These are phyloP conservation scores for Arabidopsis thaliana DNA, from an alignment of 345 rosid species.

Conservation along the genomic window DNA sequence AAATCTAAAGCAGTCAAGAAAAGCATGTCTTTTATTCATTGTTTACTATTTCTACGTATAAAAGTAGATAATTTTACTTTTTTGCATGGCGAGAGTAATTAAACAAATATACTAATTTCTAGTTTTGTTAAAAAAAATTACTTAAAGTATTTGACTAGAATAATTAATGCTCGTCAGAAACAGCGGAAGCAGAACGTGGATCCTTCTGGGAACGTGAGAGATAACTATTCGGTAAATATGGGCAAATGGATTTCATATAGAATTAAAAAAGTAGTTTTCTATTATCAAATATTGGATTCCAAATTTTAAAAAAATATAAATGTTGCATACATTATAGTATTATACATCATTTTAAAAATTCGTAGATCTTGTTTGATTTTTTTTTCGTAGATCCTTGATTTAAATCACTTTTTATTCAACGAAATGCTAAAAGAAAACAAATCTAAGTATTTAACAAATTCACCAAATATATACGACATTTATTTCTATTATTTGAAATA, in stretches of 20 bases:
- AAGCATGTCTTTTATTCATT: background rate
- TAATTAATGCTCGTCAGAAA: background rate
- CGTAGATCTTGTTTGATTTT: background rate
- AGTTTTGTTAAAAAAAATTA: too few species aligned
- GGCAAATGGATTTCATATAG: background rate
- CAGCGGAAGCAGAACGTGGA: slow-evolving; percentile 21
- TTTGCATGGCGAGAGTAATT: too few species aligned
- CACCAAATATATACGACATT: background rate
- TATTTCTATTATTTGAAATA: background rate
- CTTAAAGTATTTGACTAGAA: background rate
- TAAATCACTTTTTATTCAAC: background rate
- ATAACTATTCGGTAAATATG: background rate
- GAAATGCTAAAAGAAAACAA: too few species aligned
- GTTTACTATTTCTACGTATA: background rate
- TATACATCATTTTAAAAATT: background rate
- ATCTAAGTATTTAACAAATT: background rate
- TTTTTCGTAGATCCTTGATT: too few species aligned
- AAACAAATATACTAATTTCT: too few species aligned
- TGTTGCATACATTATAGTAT: background rate
- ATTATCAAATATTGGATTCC: background rate
- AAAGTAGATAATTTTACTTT: background rate
- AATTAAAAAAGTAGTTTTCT: background rate
- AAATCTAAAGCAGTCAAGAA: slow-evolving; percentile 10
- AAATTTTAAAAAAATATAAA: background rate
- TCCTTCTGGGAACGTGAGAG: background rate